Percentiles rank a stretch among this genome's conserved stretches.
phyloP scores from a whole-genome alignment of 352 stramenopile species.

The Phytopythium litorale region DNA sequence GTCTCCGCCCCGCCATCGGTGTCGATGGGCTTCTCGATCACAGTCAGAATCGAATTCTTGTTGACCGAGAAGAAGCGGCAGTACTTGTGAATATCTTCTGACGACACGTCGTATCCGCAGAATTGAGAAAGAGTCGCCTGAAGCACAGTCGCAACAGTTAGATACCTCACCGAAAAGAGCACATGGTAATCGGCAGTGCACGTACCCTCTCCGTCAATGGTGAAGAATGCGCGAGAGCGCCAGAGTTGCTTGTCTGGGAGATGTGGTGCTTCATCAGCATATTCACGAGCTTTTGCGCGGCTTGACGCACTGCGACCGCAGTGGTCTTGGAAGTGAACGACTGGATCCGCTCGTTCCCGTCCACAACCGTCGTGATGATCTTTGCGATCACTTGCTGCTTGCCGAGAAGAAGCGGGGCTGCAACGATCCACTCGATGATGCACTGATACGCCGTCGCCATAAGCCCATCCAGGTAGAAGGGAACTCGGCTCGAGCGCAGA shows the following conservation, averaged over 20 bases:
- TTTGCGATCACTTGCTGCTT: slow-evolving; percentile 75
- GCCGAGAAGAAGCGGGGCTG: slow-evolving; percentile 60
- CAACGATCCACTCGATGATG: slow-evolving; percentile 85
- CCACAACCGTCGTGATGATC: slow-evolving; percentile 80
- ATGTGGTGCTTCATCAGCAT: slow-evolving; percentile 88
- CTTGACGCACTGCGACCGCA: slow-evolving; percentile 54
- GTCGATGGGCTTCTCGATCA: slow-evolving; percentile 72
- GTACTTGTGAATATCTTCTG: slow-evolving; percentile 35
- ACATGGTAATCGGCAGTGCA: not conserved
- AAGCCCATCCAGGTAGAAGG: slow-evolving; percentile 80
- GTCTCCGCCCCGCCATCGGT: slow-evolving; percentile 39
- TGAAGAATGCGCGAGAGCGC: slow-evolving; percentile 38
- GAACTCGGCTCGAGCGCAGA: slow-evolving; percentile 63
- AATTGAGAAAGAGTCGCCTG: slow-evolving; percentile 57
- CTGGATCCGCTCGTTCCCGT: slow-evolving; percentile 68
- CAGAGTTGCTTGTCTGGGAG: slow-evolving; percentile 44
- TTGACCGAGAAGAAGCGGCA: slow-evolving; percentile 84
- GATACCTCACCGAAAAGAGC: not conserved
- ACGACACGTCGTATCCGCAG: slow-evolving; percentile 35
- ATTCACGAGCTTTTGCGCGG: slow-evolving; percentile 75
- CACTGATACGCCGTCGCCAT: slow-evolving; percentile 78
- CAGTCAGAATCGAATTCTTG: slow-evolving; percentile 73
- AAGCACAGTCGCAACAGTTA: slow-evolving; percentile 7
- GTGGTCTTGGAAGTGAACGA: slow-evolving; percentile 51
- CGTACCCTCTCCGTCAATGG: slow-evolving; percentile 62